These are phyloP conservation scores for Megacollybia marginata DNA, from an alignment of 768 basidiomycete genomes.

Conservation along the genomic window DNA sequence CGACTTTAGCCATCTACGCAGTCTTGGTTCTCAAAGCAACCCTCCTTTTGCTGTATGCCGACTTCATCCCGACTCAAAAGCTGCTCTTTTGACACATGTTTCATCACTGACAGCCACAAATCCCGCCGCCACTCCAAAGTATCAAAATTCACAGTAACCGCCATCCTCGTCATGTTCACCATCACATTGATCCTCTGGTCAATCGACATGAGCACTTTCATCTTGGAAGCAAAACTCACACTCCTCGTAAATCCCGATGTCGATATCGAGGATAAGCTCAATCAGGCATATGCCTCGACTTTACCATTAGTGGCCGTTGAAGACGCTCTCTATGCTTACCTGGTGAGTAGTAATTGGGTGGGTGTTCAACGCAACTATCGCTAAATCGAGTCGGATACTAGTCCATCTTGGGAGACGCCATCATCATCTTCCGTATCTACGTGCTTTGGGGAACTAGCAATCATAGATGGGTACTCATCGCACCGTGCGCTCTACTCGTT, in stretches of 20 bases:
- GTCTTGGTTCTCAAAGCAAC: not conserved
- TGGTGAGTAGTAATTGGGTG: conserved; percentile 6
- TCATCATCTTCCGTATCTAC: conserved; percentile 15
- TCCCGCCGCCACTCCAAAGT: not conserved
- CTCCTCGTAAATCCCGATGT: conserved; percentile 4
- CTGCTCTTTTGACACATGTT: not conserved
- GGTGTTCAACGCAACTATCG: not conserved
- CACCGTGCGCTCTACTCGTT: conserved; percentile 7
- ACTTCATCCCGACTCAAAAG: not conserved
- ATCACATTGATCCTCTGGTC: conserved; percentile 9
- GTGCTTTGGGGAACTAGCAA: conserved; percentile 8
- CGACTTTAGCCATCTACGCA: not conserved
- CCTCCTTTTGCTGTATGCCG: not conserved
- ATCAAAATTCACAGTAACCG: not conserved
- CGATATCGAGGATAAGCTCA: not conserved
- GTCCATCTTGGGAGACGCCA: conserved; percentile 14
- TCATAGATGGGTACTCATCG: conserved; percentile 7
- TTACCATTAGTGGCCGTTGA: conserved; percentile 5
- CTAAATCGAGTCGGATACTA: not conserved
- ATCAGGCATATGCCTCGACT: not conserved
- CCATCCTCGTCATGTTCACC: conserved; percentile 6
- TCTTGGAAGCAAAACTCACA: conserved; percentile 8
- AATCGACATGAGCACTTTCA: conserved; percentile 11
- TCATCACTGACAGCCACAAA: not conserved
- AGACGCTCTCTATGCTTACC: conserved; percentile 11